A percentile compares a stretch with the other conserved stretches of the same genome.
phyloP scores from a whole-genome alignment of 1,284 basidiomycete species.

The Baeospora myosura region DNA sequence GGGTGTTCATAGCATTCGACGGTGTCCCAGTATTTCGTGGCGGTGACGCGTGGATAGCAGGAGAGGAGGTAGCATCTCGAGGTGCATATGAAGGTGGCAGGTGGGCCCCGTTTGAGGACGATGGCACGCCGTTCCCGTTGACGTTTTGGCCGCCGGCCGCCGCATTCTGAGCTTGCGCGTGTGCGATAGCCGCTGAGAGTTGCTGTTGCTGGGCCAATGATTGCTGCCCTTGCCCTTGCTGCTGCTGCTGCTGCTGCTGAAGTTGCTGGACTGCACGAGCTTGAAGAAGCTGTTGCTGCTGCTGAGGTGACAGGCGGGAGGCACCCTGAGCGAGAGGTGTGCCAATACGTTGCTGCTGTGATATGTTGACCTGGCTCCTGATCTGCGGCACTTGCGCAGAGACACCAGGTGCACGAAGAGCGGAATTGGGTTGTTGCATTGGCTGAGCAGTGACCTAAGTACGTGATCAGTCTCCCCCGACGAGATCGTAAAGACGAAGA shows the following conservation, averaged over 20 bases:
- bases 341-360: conserved; percentile 20
- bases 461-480: conserved; percentile 31
- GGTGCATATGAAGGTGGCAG: conserved; percentile 31
- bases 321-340: conserved; percentile 24
- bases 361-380: conserved; percentile 18
- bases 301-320: conserved; percentile 19
- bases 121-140: conserved; percentile 22
- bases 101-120: conserved; percentile 27
- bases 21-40: conserved; percentile 35
- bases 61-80: conserved; percentile 41
- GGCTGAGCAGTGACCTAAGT: conserved; percentile 21
- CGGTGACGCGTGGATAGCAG: conserved; percentile 37
- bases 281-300: conserved; percentile 15
- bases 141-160: conserved; percentile 11
- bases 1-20: conserved; percentile 33
- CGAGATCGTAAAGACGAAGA: conserved; percentile 8
- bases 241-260: conserved; percentile 14
- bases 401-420: conserved; percentile 1
- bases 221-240: not conserved
- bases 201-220: conserved; percentile 13
- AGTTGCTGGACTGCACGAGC: conserved; percentile 23
- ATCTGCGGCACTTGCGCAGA: conserved; percentile 13
- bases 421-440: conserved; percentile 19
- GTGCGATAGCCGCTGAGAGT: conserved; percentile 19
- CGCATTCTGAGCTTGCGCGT: conserved; percentile 18